A percentile compares a stretch with the other conserved stretches of the same genome.
Evolutionary conservation across 352 stramenopile genomes (phyloP).

Genomic region (Phytophthora macrochlamydospora): DNA sequence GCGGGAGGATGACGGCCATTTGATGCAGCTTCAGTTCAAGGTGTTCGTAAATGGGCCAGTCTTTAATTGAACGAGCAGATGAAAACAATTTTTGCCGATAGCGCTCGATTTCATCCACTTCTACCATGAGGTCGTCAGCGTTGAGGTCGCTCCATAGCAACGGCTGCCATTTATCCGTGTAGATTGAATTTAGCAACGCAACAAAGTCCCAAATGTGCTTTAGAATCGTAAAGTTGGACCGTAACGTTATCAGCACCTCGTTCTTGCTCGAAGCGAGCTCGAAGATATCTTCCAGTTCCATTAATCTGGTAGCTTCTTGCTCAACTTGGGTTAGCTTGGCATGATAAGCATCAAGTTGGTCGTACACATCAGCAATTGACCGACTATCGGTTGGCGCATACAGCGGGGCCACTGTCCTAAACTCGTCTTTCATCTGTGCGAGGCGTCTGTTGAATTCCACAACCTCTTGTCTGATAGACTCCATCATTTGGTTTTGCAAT

Average conservation of each 20-base stretch:
- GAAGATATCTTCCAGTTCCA: slow-evolving; percentile 96
- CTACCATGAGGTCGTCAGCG: slow-evolving; percentile 86
- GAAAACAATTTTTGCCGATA: slow-evolving; percentile 62
- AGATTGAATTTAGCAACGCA: slow-evolving; percentile 78
- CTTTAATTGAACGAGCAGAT: slow-evolving; percentile 71
- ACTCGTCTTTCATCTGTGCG: slow-evolving; percentile 65
- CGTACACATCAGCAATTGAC: slow-evolving; percentile 79
- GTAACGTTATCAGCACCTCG: slow-evolving; percentile 80
- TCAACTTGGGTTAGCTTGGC: slow-evolving; percentile 80
- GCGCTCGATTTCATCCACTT: slow-evolving; percentile 86
- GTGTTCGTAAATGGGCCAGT: slow-evolving; percentile 94
- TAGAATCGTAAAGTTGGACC: slow-evolving; percentile 89
- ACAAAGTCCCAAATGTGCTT: slow-evolving; percentile 95
- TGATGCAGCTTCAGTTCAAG: slow-evolving; percentile 91
- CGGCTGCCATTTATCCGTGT: slow-evolving; percentile 83
- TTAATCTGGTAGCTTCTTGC: slow-evolving; percentile 74
- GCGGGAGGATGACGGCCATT: slow-evolving; percentile 92
- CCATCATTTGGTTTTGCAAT: slow-evolving; percentile 89
- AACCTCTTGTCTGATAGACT: slow-evolving; percentile 78
- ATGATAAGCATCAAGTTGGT: slow-evolving; percentile 88
- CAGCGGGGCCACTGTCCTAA: slow-evolving; percentile 64
- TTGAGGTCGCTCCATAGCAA: slow-evolving; percentile 90
- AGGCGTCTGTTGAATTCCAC: slow-evolving; percentile 77
- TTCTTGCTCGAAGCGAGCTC: slow-evolving; percentile 88
- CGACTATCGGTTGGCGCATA: slow-evolving; percentile 27